phyloP scores from a whole-genome alignment of 2,329 filamentous ascomycete species.

The Didymella pomorum region DNA sequence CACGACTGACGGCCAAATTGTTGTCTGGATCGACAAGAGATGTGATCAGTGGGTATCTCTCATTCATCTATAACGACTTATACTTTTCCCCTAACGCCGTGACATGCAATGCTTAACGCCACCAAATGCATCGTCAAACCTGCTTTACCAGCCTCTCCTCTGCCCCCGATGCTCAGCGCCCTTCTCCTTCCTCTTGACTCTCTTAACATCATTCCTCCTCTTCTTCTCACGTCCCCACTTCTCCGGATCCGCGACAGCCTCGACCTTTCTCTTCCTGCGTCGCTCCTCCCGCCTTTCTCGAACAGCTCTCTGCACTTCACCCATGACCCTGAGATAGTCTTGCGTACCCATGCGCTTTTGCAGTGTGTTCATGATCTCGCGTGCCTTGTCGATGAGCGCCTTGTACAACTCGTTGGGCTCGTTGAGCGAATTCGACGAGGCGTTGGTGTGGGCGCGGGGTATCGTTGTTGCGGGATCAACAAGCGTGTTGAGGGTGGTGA shows the following conservation, averaged over 20 bases:
- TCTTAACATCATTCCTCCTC: constrained; percentile 69
- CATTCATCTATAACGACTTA: background rate
- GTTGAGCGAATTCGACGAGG: constrained; percentile 60
- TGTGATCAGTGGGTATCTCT: background rate
- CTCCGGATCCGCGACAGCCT: constrained; percentile 82
- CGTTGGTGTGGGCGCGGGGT: constrained; percentile 72
- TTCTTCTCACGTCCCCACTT: constrained; percentile 78
- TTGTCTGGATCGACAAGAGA: background rate
- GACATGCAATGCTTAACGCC: background rate
- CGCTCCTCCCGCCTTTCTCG: constrained; percentile 75
- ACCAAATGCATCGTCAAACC: constrained; percentile 1
- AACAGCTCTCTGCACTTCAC: constrained; percentile 77
- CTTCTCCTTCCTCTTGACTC: constrained; percentile 72
- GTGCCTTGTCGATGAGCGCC: constrained; percentile 72
- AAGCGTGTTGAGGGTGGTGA: constrained; percentile 79
- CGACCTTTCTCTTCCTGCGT: constrained; percentile 85
- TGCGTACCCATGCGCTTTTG: constrained; percentile 85
- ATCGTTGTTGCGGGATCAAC: constrained; percentile 79
- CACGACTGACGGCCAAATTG: too few species aligned
- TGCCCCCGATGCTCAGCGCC: constrained; percentile 74
- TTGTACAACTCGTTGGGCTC: constrained; percentile 68
- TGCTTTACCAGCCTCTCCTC: constrained; percentile 71
- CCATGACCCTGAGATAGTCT: constrained; percentile 77
- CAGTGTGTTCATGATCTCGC: constrained; percentile 80
- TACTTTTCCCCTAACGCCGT: background rate